Base-by-base conservation (phyloP, 768 basidiomycete species). In the Boletus vermiculosoides region DNA sequence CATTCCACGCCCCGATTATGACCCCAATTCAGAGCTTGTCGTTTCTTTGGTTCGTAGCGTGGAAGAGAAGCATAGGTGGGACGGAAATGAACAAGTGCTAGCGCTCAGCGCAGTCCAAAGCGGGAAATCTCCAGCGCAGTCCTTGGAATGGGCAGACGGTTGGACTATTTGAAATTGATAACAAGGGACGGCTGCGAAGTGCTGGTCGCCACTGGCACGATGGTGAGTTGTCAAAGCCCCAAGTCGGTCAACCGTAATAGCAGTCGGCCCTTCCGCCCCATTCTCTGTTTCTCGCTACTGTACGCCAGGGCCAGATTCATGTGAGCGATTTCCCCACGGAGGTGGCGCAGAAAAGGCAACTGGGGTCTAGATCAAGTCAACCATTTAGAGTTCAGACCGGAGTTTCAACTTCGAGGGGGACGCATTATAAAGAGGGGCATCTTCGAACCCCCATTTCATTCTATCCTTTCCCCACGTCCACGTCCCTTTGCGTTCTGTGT, bases 401-500 rank as follows among this genome's bases (percentile, higher is more conserved):
- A 82, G 83, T 78, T 77, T 74, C 67, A 81, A 83, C 67, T 57
- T 61, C 36, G 52, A 52, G 61, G 63, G 63, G 56, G 65, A 62
- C 55, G 56, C 48, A 69, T 73, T 84, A 81, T 81, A 84, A 76
- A 69, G 59, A 57, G 63, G 67, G 65, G 62, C 64, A 60, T 73
- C 71, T 62, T 68, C 66, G 56, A 56, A 57, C 37, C 59, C 66
- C 57, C 65, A 66, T 65, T 63, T 67, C 57, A 61, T 54, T 59
- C 60, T 53, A 59, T 57, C 71, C 78, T 78, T 71, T 71, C 75
- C 73, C 72, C 76, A 79, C 82, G 77, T 78, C 75, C 74, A 78
- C 76, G 71, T 70, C 69, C 75, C 71, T 73, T 76, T 73, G 74
- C 52, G 59, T 80, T 70, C 77, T 66, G 76, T 75, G 78, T 82